Evolutionary conservation across 2,329 filamentous ascomycete species (phyloP).

Genomic region (Fusarium sp.): DNA sequence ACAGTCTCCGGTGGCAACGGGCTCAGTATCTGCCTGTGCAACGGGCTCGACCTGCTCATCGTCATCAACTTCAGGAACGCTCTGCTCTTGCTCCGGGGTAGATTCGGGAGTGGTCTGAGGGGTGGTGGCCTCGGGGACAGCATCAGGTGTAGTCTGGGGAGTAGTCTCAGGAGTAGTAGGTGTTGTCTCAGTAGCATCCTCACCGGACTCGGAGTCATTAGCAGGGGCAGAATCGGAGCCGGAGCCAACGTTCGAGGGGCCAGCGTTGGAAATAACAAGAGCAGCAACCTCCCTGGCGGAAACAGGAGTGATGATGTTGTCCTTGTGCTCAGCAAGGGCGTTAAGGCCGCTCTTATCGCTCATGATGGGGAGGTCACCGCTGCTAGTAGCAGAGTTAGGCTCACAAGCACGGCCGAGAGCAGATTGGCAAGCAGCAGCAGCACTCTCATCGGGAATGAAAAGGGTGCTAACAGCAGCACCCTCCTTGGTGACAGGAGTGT

Average conservation of each 20-base stretch:
- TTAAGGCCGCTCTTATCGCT: slow-evolving; percentile 38
- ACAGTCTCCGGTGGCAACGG: background rate
- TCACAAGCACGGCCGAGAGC: slow-evolving; percentile 44
- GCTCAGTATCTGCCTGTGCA: background rate
- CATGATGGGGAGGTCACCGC: slow-evolving; percentile 45
- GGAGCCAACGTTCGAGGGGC: slow-evolving; percentile 46
- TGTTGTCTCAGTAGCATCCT: background rate
- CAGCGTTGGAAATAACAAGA: slow-evolving; percentile 44
- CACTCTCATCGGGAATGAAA: slow-evolving; percentile 37
- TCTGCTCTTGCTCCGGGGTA: too few species aligned
- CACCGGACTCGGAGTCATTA: slow-evolving; percentile 1
- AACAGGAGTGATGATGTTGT: slow-evolving; percentile 46
- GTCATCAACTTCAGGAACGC: too few species aligned
- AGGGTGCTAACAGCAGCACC: slow-evolving; percentile 37
- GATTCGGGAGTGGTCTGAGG: background rate
- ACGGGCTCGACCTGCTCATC: too few species aligned
- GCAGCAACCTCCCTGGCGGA: slow-evolving; percentile 43
- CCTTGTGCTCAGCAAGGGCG: slow-evolving; percentile 27
- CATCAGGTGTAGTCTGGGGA: background rate
- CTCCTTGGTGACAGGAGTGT: slow-evolving; percentile 53
- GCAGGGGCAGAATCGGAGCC: slow-evolving; percentile 24
- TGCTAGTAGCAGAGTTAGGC: slow-evolving; percentile 38
- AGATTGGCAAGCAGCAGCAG: slow-evolving; percentile 38
- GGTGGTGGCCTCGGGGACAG: background rate
- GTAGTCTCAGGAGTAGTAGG: background rate